phyloP scores from a whole-genome alignment of 2,329 filamentous ascomycete genomes.

The Metarhizium sp. region DNA sequence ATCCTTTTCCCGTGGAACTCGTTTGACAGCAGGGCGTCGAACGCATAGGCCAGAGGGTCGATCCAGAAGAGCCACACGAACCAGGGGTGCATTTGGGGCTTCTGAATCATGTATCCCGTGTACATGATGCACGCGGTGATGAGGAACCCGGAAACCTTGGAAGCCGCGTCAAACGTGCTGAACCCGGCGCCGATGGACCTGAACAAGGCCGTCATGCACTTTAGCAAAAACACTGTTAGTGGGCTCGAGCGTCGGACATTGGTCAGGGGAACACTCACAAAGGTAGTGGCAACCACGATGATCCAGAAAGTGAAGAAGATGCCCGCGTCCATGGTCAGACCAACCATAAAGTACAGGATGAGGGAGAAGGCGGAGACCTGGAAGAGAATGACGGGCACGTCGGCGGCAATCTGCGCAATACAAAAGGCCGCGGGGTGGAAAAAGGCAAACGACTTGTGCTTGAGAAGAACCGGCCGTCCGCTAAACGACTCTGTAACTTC shows the following conservation, averaged over 20 bases:
- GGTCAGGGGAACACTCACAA: constrained; percentile 26
- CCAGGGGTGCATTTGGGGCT: constrained; percentile 53
- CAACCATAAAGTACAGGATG: constrained; percentile 55
- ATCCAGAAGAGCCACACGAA: constrained; percentile 56
- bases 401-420: constrained; percentile 43
- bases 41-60: constrained; percentile 60
- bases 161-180: constrained; percentile 46
- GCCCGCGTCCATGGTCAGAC: constrained; percentile 38
- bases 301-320: constrained; percentile 56
- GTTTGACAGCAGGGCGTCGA: constrained; percentile 59
- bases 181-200: constrained; percentile 46
- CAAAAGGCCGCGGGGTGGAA: constrained; percentile 52
- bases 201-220: constrained; percentile 51
- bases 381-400: constrained; percentile 46
- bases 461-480: constrained; percentile 48
- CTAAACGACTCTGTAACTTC: constrained; percentile 56
- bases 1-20: constrained; percentile 55
- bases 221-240: constrained; percentile 2
- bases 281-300: constrained; percentile 38
- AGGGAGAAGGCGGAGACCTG: constrained; percentile 50
- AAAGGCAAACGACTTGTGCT: constrained; percentile 48
- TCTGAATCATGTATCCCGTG: constrained; percentile 54
- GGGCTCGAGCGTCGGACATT: neutral
- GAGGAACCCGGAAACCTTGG: constrained; percentile 43
- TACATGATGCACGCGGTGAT: constrained; percentile 49